A percentile compares a stretch with the other conserved stretches of the same genome.
Evolutionary conservation across 495 filamentous ascomycete genomes (phyloP).

Genomic region (Penicillium longicatenatum): DNA sequence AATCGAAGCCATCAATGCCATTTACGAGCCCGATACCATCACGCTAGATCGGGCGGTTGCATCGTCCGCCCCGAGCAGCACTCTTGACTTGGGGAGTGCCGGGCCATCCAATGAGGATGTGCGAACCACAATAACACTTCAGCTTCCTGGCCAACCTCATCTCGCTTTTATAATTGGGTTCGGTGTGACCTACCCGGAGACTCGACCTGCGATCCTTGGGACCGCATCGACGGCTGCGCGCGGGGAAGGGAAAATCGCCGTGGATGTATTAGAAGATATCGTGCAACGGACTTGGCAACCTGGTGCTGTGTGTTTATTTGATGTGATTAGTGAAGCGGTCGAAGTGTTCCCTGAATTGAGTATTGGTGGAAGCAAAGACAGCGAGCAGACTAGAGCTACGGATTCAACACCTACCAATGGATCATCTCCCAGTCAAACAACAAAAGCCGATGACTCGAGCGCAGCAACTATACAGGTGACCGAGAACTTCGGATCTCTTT

Average conservation of each 20-base stretch:
- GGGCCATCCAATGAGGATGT: slow-evolving; percentile 17
- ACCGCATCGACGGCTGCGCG: slow-evolving; percentile 51
- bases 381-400: neutral
- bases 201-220: slow-evolving; percentile 68
- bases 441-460: slow-evolving; percentile 15
- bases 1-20: slow-evolving; percentile 87
- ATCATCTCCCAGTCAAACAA: slow-evolving; percentile 18
- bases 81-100: slow-evolving; percentile 21
- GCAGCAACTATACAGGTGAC: slow-evolving; percentile 9
- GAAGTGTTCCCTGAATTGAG: slow-evolving; percentile 50
- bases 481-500: slow-evolving; percentile 29
- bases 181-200: slow-evolving; percentile 68
- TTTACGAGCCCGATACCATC: slow-evolving; percentile 76
- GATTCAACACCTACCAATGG: slow-evolving; percentile 6
- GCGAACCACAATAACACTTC: slow-evolving; percentile 39
- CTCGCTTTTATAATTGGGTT: slow-evolving; percentile 67
- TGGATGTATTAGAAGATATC: slow-evolving; percentile 65
- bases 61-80: slow-evolving; percentile 43
- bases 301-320: slow-evolving; percentile 84
- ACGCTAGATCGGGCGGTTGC: slow-evolving; percentile 39
- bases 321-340: slow-evolving; percentile 67
- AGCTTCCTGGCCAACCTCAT: slow-evolving; percentile 45
- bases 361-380: slow-evolving; percentile 33
- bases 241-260: slow-evolving; percentile 68
- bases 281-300: slow-evolving; percentile 65